Evolutionary conservation across 495 filamentous ascomycete species (phyloP).

Genomic region (Neurospora terricola): DNA sequence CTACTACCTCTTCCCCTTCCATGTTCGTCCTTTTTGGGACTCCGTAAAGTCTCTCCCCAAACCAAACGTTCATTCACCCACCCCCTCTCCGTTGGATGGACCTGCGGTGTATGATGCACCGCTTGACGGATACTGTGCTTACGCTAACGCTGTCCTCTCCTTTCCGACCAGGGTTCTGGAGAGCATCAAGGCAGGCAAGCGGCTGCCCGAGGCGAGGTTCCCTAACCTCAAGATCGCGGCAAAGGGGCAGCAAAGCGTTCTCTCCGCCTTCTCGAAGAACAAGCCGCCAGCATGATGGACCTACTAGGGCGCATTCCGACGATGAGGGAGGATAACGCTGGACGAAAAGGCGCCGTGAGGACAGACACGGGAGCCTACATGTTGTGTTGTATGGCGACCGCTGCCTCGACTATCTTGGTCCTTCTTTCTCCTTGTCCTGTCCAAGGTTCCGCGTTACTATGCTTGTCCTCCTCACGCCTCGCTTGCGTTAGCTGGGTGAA

Average conservation of each 20-base stretch:
- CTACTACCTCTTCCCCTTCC: conserved; percentile 5
- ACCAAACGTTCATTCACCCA: not conserved
- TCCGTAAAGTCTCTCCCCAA: not conserved
- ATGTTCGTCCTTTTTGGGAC: not conserved
- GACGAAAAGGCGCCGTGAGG: not conserved
- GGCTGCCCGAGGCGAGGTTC: conserved; percentile 67
- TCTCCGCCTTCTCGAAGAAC: conserved; percentile 18
- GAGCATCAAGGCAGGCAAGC: conserved; percentile 63
- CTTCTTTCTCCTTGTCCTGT: not conserved
- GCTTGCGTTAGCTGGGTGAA: not conserved
- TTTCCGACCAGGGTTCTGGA: conserved; percentile 52
- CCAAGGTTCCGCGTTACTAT: not conserved
- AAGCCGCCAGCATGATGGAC: conserved; percentile 10
- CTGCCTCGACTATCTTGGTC: not conserved
- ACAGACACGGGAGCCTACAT: not conserved
- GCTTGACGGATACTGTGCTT: conserved; percentile 11
- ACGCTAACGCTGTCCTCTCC: not conserved
- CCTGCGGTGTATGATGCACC: not conserved
- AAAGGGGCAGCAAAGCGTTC: conserved; percentile 53
- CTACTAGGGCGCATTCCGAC: not conserved
- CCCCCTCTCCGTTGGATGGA: not conserved
- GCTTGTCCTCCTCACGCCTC: not conserved
- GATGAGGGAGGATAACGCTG: not conserved
- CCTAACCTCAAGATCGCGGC: conserved; percentile 47
- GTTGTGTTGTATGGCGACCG: not conserved